Base-by-base conservation (phyloP, 805 yeast genomes). In the Vanderwaltozyma yarrowii region DNA sequence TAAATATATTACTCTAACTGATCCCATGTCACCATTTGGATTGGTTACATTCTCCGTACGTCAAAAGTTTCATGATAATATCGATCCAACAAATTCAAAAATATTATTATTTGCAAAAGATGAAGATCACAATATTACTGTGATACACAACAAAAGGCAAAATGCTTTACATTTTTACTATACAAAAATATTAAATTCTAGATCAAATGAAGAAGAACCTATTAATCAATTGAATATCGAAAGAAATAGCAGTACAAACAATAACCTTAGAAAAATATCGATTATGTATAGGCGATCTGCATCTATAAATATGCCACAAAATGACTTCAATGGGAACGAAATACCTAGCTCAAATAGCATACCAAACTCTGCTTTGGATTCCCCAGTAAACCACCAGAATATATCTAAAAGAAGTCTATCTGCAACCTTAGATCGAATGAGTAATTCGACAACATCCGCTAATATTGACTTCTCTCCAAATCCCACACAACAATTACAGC, bases 11-110 rank as follows among this genome's bases (percentile, higher is more conserved):
- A 76, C 94, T 0, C 54, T 86, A 41, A 68, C 77, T 1, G 94
- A 84, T 52, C 89, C 95, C 1, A 61, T 80, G 43, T 73, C 75
- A 2, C 92, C 84, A 4, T 68, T 83, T 40, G 86, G 94, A 2
- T 63, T 75, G 4, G 71, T 86, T 4, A 75, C 77, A 1, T 76
- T 89, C 0, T 75, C 86, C 0, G 76, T 87, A 37, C 67, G 51
- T 60, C 71, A 10, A 55, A 61, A 43, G 5, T 13, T 15, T 71
- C 69, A 45, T 53, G 74, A 52, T 61, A 69, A 71, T 64, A 30
- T 27, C 27, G 16, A 30, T 41, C 27, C 38, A 21, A 17, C 15
- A 14, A 33, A 49, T 38, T 32, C 46, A 6, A 40, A 45, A 23
- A 41, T 58, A 42, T 24, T 57, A n/a, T 35, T 47, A 25, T 51